phyloP scores from a whole-genome alignment of 495 filamentous ascomycete genomes.

The Xylaria cubensis region DNA sequence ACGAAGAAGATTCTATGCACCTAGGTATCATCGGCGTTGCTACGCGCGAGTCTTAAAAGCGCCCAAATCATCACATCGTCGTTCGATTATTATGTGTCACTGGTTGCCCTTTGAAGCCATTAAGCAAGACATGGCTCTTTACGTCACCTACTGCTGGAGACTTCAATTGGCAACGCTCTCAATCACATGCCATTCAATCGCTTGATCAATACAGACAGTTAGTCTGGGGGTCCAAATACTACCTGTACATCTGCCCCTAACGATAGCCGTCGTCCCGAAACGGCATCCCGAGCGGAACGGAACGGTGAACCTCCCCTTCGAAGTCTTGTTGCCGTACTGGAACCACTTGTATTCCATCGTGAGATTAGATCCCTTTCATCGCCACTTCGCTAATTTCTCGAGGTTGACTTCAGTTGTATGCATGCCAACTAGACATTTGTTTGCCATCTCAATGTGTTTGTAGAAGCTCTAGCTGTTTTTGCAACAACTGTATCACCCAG shows the following conservation, averaged over 20 bases:
- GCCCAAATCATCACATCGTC: slow-evolving; percentile 16
- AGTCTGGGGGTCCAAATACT: not conserved
- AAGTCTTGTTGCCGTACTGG: not conserved
- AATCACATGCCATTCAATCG: not conserved
- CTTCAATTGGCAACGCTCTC: not conserved
- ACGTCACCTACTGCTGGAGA: not conserved
- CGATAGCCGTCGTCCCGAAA: not conserved
- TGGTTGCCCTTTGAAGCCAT: not conserved
- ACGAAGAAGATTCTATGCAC: not conserved
- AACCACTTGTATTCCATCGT: not conserved
- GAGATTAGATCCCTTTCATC: not conserved
- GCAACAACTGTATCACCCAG: too few relatives aligned
- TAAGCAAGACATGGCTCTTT: not conserved
- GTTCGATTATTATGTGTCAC: not conserved
- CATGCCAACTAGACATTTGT: not conserved
- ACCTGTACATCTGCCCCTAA: not conserved
- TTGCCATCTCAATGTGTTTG: not conserved
- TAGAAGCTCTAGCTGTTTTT: not conserved
- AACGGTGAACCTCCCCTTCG: not conserved
- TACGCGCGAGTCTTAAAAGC: not conserved
- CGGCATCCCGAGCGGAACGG: not conserved
- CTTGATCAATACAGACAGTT: not conserved
- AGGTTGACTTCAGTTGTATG: not conserved
- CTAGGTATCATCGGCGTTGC: not conserved
- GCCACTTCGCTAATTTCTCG: not conserved